Percentiles rank a stretch among this genome's conserved stretches.
These are phyloP conservation scores for Rhamnella rubrinervis DNA, from an alignment of 331 rosid genomes.

Conservation along the genomic window DNA sequence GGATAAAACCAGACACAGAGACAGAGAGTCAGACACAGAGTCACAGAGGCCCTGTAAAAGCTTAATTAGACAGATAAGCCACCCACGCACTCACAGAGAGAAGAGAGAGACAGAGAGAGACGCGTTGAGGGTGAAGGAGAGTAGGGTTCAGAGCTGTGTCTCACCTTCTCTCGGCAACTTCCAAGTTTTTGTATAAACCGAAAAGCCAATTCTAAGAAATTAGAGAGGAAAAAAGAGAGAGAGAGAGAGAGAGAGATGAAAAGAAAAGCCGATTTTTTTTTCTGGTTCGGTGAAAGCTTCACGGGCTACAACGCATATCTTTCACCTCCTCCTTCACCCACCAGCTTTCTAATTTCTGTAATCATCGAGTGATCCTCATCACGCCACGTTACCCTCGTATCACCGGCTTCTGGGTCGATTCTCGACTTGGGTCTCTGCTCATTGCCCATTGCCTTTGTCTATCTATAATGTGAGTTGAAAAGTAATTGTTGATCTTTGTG, in stretches of 20 bases:
- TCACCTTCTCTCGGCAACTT: no score
- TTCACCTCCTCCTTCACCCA: constrained; percentile 48
- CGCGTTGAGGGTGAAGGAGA: no score
- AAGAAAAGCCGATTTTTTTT: constrained; percentile 12
- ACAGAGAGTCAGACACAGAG: background rate
- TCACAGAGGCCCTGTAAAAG: background rate
- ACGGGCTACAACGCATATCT: constrained; percentile 55
- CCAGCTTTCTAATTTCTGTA: constrained; percentile 18
- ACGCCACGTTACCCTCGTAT: constrained; percentile 41
- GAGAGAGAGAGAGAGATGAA: background rate
- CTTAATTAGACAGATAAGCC: background rate
- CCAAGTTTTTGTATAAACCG: no score
- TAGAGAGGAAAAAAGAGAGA: background rate
- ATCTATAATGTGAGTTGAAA: constrained; percentile 23
- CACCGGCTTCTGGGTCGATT: constrained; percentile 21
- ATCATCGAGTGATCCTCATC: constrained; percentile 37
- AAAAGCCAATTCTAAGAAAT: no score
- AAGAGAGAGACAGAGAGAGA: background rate
- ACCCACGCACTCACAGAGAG: background rate
- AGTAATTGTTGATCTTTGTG: constrained; percentile 14
- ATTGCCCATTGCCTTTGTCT: constrained; percentile 15
- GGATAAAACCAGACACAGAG: background rate
- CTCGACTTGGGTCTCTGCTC: constrained; percentile 23
- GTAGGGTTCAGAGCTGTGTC: no score
- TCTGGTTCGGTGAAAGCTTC: constrained; percentile 63